Evolutionary conservation across 208 protist species (phyloP).

Genomic region (Leptomonas seymouri): DNA sequence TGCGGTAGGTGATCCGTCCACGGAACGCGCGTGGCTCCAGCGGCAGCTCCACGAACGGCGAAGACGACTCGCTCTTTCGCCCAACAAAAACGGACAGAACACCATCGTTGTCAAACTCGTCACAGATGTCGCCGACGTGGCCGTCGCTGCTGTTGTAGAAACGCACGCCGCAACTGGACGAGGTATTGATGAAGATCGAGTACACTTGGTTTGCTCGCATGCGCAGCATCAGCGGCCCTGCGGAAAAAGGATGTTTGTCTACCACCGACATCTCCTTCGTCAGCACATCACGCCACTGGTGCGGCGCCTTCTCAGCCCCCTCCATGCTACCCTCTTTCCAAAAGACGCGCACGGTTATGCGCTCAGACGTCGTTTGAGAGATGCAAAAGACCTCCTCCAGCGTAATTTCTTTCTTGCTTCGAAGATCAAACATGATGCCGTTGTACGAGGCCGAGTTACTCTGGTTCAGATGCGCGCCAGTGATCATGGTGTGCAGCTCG

Average conservation of each 20-base stretch:
- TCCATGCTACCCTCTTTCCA: conserved; percentile 91
- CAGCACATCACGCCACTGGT: conserved; percentile 74
- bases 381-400: conserved; percentile 91
- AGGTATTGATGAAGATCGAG: conserved; percentile 89
- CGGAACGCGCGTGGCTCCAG: conserved; percentile 77
- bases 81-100: conserved; percentile 84
- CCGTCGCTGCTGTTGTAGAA: conserved; percentile 91
- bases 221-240: conserved; percentile 61
- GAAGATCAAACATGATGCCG: conserved; percentile 93
- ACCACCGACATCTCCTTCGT: conserved; percentile 65
- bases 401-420: conserved; percentile 77
- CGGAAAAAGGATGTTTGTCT: conserved; percentile 82
- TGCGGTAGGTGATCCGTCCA: conserved; percentile 83
- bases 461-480: conserved; percentile 72
- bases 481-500: conserved; percentile 70
- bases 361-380: conserved; percentile 76
- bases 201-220: conserved; percentile 83
- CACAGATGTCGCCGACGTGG: conserved; percentile 70
- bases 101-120: conserved; percentile 88
- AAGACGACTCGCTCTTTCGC: conserved; percentile 82
- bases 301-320: conserved; percentile 61
- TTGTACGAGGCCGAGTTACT: conserved; percentile 88
- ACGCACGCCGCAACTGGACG: conserved; percentile 82
- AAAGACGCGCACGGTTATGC: conserved; percentile 82
- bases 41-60: conserved; percentile 76